Conservation (phyloP, 305 asterid species). For the Fraxinus floribunda region DNA sequence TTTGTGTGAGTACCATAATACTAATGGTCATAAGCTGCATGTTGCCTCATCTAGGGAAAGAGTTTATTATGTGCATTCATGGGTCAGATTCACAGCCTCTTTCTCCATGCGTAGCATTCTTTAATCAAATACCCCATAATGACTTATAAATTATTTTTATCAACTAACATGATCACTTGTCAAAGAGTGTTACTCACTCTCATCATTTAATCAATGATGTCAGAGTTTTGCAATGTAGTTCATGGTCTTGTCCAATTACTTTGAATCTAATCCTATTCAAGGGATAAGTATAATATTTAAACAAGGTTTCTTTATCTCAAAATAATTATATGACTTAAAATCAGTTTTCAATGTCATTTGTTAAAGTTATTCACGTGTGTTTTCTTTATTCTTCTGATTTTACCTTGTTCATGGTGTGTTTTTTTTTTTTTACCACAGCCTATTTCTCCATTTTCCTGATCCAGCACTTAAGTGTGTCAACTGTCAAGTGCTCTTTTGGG, state of each 20-base stretch:
- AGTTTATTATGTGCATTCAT: background rate
- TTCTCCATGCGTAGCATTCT: background rate
- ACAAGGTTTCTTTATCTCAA: background rate
- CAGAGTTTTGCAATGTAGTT: background rate
- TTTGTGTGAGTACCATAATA: slow-evolving; percentile 52
- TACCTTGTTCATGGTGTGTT: background rate
- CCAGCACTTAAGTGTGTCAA: background rate
- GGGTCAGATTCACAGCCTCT: slow-evolving; percentile 9
- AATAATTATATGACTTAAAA: background rate
- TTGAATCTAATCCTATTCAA: background rate
- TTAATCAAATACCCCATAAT: background rate
- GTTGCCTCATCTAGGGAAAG: background rate
- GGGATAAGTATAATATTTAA: background rate
- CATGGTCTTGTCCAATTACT: background rate
- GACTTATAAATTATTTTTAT: background rate
- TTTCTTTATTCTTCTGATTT: background rate
- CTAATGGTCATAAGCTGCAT: background rate
- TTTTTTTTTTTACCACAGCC: background rate
- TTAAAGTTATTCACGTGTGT: background rate
- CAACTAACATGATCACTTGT: background rate
- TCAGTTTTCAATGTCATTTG: background rate
- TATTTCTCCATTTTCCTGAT: background rate
- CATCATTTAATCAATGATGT: background rate
- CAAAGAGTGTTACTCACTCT: background rate
- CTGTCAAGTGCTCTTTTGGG: background rate